Percentiles rank a stretch among this genome's conserved stretches.
Conservation (phyloP, 331 rosid species). For the Prunus yedoensis region DNA sequence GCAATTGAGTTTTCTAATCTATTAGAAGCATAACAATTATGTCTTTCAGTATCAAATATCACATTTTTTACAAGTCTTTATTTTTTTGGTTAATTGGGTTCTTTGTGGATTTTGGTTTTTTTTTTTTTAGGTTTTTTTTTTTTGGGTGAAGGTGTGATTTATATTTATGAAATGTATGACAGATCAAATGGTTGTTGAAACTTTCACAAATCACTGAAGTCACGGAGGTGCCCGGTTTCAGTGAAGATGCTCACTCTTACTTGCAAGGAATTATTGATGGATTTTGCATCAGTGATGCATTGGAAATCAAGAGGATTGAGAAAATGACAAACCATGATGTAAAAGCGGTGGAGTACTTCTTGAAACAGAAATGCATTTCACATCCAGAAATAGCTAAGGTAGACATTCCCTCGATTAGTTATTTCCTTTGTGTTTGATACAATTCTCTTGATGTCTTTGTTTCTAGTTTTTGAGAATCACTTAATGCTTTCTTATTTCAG, state of each 20-base stretch:
- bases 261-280: slow-evolving; percentile 54
- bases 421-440: background rate
- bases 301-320: slow-evolving; percentile 73
- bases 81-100: too few species aligned
- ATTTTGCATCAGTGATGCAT: slow-evolving; percentile 57
- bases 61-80: too few species aligned
- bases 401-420: background rate
- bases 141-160: background rate
- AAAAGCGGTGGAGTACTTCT: slow-evolving; percentile 88
- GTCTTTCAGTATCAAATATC: too few species aligned
- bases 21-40: too few species aligned
- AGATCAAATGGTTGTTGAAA: slow-evolving; percentile 82
- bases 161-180: background rate
- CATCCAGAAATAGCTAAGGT: slow-evolving; percentile 76
- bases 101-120: background rate
- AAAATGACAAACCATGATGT: slow-evolving; percentile 85
- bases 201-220: slow-evolving; percentile 68
- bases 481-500: slow-evolving; percentile 32
- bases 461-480: background rate
- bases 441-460: background rate
- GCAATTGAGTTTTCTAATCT: too few species aligned
- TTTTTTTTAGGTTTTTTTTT: too few species aligned
- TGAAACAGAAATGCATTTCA: slow-evolving; percentile 72
- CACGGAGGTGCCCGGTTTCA: slow-evolving; percentile 78
- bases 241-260: slow-evolving; percentile 50